These are phyloP conservation scores for Spiraea crenata DNA, from an alignment of 331 rosid genomes.

Conservation along the genomic window DNA sequence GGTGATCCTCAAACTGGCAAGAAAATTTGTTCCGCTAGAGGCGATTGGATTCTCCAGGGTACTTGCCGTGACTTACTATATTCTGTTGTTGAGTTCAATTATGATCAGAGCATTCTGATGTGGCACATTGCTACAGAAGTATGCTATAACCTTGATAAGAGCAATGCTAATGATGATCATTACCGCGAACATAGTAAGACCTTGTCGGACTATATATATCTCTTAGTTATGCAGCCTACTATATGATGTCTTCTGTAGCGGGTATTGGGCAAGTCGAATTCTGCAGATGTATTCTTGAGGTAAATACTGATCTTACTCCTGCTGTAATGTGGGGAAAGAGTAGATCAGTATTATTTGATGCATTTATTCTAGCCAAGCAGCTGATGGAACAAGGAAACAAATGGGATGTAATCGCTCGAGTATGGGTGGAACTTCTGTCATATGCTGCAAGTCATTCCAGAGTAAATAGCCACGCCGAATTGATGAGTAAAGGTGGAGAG, in stretches of 20 bases:
- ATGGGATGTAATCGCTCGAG: conserved; percentile 33
- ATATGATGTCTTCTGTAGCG: conserved; percentile 47
- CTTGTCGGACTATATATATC: conserved; percentile 47
- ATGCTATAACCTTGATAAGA: conserved; percentile 3
- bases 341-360: conserved; percentile 55
- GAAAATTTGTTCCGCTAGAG: conserved; percentile 37
- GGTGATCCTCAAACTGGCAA: conserved; percentile 23
- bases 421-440: conserved; percentile 54
- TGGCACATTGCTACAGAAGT: conserved; percentile 65
- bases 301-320: conserved; percentile 26
- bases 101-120: conserved; percentile 41
- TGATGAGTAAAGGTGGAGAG: conserved; percentile 49
- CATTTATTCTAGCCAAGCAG: conserved; percentile 33
- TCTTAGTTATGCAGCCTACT: conserved; percentile 47
- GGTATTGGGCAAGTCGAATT: conserved; percentile 52
- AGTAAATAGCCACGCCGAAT: conserved; percentile 38
- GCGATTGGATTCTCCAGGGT: conserved; percentile 12
- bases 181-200: conserved; percentile 28
- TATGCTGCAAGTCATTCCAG: conserved; percentile 49
- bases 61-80: too few relatives aligned
- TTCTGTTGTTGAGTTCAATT: conserved; percentile 12
- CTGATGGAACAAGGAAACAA: neutral
- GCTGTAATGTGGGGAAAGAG: conserved; percentile 52
- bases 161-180: neutral
- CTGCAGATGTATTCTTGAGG: conserved; percentile 21